Base-by-base conservation (phyloP, 2,329 filamentous ascomycete species). In the Fusarium sp. region DNA sequence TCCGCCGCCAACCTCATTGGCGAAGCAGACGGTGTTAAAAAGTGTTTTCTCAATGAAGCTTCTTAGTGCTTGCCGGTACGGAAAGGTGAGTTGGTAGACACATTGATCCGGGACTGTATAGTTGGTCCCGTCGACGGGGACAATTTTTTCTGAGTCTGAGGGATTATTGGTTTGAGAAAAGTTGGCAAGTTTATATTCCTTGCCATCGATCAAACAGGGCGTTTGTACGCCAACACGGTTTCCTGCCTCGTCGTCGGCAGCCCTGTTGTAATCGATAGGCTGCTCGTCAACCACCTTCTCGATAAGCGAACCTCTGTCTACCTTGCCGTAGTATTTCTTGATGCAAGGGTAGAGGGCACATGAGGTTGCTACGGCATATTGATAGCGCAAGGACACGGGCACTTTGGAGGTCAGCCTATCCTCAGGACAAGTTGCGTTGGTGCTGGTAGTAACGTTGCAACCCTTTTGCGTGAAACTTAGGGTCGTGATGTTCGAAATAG, bases 281-380 rank as follows among this genome's bases (percentile, higher is more conserved):
- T 24, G 12, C 20, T 48, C 24, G 0, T 11, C 22, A 20, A 66
- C 32, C 1, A 66, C 30, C 8, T 51, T 48, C 26, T 66, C 64
- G 3, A 38, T 11, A 1, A 66, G 50, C 2, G 30, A n/a, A 28
- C 42, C 44, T 5, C 26, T 7, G 15, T 66, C 63, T 0, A 66
- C 24, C n/a, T 34, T 18, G 32, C 42, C 64, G 15, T 66, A 20
- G 20, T 66, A 66, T 13, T 66, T 34, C 15, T 66, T 66, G 15
- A 66, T n/a, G 10, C 64, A 66, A 9, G 64, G 64, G 2, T 66
- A 66, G 2, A 66, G 50, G 4, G 64, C 42, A 9, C 64, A 66
- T 5, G 64, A 50, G 8, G 22, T n/a, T 15, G 62, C 62, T 20
- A 50, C 7, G 3, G 20, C 20, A 34, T 59, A 38, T 2, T 30